Evolutionary conservation across 1,139 yeast species (phyloP), one percentile per base, ranked within the genome.

Genomic region (Saccharomycopsis crataegensis): DNA sequence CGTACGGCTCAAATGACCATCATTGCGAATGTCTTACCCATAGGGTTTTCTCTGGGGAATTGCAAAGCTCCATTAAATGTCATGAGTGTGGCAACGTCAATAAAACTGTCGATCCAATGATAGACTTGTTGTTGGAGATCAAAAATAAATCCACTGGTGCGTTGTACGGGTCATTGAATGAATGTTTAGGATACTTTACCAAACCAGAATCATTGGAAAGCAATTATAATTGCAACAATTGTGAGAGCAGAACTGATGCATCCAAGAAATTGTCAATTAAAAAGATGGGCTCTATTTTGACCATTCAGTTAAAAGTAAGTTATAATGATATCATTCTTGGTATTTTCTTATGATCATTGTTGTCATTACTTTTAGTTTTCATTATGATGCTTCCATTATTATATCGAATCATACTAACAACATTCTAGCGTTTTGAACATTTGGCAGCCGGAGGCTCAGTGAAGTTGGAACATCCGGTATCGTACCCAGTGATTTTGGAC

Each of bases 91-190:
- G 76, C 2, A 74, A 78, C 40, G 72, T 77, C 16, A 84, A 89
- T 4, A 75, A 72, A 50, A 88, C 95, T 0, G 75, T 83, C 46
- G 99, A 93, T 66, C 98, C 98, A 2, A 83, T 88, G 74, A 78
- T 93, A 72, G 99, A 93, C 67, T 70, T 93, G 40, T 87, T 96
- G 3, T 73, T 93, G 57, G 97, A 90, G 62, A 76, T 87, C 49
- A 72, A 72, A 52, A 72, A 70, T 51, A 69, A 70, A 37, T 12
- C 43, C 3, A 48, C 33, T 17, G 40, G 33, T 12, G 8, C 46
- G n/a, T 22, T 17, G 9, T 47, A 31, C 32, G 33, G n/a, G 12
- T 34, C 44, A 9, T 68, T 90, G 41, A 75, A 76, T 58, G 82
- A 82, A 57, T 89, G 97, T 66, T 74, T 90, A 33, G 78, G 79